phyloP scores from a whole-genome alignment of 2,329 filamentous ascomycete genomes.

The Leptosphaerulina australis region DNA sequence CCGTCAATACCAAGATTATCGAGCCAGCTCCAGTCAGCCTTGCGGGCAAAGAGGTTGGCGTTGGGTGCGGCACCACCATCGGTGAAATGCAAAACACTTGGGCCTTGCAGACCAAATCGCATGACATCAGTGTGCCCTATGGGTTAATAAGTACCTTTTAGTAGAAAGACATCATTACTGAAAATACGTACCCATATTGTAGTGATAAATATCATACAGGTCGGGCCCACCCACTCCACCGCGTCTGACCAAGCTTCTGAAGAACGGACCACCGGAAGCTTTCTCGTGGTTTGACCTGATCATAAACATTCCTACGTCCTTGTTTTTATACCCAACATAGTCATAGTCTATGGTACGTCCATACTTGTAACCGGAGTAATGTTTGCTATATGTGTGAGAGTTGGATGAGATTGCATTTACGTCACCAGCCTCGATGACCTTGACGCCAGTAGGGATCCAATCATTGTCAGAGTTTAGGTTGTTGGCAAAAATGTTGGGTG shows the following conservation, averaged over 20 bases:
- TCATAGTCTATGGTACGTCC: conserved; percentile 50
- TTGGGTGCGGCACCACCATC: conserved; percentile 47
- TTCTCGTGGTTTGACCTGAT: conserved; percentile 53
- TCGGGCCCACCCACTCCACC: conserved; percentile 47
- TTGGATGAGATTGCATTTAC: conserved; percentile 21
- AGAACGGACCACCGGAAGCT: conserved; percentile 49
- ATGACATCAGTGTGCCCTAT: conserved; percentile 49
- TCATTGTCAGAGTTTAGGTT: conserved; percentile 46
- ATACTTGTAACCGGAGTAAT: conserved; percentile 50
- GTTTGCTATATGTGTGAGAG: conserved; percentile 49
- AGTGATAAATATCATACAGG: conserved; percentile 54
- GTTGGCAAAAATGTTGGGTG: conserved; percentile 35
- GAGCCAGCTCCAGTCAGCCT: conserved; percentile 31
- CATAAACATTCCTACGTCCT: conserved; percentile 48
- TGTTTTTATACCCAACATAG: conserved; percentile 48
- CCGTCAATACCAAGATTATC: conserved; percentile 31
- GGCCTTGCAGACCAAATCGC: conserved; percentile 52
- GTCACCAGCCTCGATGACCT: conserved; percentile 31
- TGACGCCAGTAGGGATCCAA: conserved; percentile 26
- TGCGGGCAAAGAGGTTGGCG: conserved; percentile 34
- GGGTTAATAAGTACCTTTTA: conserved; percentile 4
- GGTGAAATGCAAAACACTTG: conserved; percentile 51
- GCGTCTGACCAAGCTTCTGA: conserved; percentile 50
- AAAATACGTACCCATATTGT: conserved; percentile 48
- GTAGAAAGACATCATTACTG: neutral